Conservation (phyloP, 2,329 filamentous ascomycete genomes). For the Trichoderma koningii region DNA sequence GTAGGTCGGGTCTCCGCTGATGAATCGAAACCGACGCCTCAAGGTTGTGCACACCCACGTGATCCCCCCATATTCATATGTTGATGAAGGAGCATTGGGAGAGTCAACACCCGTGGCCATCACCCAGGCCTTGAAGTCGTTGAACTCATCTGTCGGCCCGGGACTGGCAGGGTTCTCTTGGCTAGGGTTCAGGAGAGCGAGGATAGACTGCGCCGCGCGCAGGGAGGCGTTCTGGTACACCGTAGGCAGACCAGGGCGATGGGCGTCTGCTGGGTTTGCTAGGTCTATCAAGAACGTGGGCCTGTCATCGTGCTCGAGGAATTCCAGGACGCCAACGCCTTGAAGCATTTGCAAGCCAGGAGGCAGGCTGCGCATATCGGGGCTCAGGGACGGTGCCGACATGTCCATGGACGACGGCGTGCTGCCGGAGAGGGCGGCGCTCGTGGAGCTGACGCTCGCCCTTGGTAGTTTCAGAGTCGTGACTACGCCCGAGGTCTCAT, state of each 20-base stretch:
- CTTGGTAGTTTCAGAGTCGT: conserved; percentile 59
- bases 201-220: conserved; percentile 56
- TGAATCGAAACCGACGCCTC: conserved; percentile 66
- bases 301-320: conserved; percentile 74
- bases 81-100: conserved; percentile 55
- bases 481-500: conserved; percentile 48
- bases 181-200: conserved; percentile 58
- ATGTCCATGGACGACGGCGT: conserved; percentile 58
- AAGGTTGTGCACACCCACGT: conserved; percentile 72
- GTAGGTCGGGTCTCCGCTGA: conserved; percentile 57
- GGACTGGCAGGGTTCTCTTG: conserved; percentile 43
- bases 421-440: conserved; percentile 51
- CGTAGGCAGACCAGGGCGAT: conserved; percentile 58
- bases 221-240: conserved; percentile 70
- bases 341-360: conserved; percentile 60
- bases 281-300: conserved; percentile 77
- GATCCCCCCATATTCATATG: conserved; percentile 63
- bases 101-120: conserved; percentile 56
- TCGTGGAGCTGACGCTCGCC: conserved; percentile 53
- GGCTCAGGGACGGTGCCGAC: conserved; percentile 53
- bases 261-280: conserved; percentile 57
- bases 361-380: conserved; percentile 51
- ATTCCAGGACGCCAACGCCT: conserved; percentile 67
- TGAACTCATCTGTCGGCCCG: conserved; percentile 48
- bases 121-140: conserved; percentile 70